Evolutionary conservation across 768 basidiomycete species (phyloP).

Genomic region (Suillus placidus): DNA sequence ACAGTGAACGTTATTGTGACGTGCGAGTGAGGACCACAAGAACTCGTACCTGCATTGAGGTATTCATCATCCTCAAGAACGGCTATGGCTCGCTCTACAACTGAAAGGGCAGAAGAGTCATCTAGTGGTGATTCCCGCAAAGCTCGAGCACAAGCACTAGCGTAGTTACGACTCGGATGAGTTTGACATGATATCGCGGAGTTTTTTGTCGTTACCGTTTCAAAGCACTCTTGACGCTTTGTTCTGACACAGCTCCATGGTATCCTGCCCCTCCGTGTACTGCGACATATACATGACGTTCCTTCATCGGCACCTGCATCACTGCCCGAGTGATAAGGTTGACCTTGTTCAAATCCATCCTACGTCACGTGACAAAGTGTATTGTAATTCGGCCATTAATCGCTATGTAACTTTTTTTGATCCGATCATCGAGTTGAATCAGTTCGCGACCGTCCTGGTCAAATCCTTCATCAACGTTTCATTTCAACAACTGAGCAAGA

Average conservation of each 20-base stretch:
- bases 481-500: no score
- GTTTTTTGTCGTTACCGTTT: conserved; percentile 47
- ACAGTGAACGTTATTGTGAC: background rate
- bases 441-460: no score
- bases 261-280: conserved; percentile 81
- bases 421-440: no score
- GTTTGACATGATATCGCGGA: background rate
- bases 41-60: conserved; percentile 66
- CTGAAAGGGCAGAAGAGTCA: conserved; percentile 39
- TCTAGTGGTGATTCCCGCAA: conserved; percentile 26
- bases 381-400: no score
- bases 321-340: background rate
- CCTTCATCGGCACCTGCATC: background rate
- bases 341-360: no score
- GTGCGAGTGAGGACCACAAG: conserved; percentile 1
- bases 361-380: no score
- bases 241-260: conserved; percentile 53
- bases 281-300: conserved; percentile 45
- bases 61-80: conserved; percentile 66
- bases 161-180: background rate
- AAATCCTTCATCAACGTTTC: no score
- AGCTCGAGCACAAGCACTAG: conserved; percentile 57
- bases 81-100: conserved; percentile 56
- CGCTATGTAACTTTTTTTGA: no score
- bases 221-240: conserved; percentile 56